A percentile compares a stretch with the other conserved stretches of the same genome.
Conservation (phyloP, 164 flowering plant genomes). For the Vitis rupestris region DNA sequence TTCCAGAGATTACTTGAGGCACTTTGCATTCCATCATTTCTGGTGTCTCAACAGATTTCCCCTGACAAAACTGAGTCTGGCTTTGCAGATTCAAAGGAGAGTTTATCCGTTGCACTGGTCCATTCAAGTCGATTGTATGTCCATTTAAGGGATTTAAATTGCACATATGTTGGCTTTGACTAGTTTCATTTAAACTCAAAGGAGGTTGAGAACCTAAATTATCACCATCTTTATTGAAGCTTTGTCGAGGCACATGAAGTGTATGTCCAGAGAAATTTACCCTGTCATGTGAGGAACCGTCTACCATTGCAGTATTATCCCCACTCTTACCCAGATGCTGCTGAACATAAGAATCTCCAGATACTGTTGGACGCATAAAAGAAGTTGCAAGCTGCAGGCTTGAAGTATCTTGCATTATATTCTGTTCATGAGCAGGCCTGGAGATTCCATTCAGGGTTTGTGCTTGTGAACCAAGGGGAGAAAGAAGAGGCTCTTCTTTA, state of each 20-base stretch:
- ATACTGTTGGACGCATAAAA: slow-evolving; percentile 7
- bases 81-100: slow-evolving; percentile 19
- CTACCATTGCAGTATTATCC: background rate
- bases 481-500: slow-evolving; percentile 23
- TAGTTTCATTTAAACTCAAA: slow-evolving; percentile 10
- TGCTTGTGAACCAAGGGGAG: slow-evolving; percentile 19
- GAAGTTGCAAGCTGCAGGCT: slow-evolving; percentile 14
- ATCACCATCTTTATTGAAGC: slow-evolving; percentile 12
- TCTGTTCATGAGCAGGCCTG: slow-evolving; percentile 12
- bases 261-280: slow-evolving; percentile 11
- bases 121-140: slow-evolving; percentile 17
- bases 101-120: slow-evolving; percentile 7
- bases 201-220: slow-evolving; percentile 8
- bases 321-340: slow-evolving; percentile 13
- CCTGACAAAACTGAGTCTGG: slow-evolving; percentile 12
- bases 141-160: slow-evolving; percentile 7
- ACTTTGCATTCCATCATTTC: slow-evolving; percentile 17
- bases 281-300: slow-evolving; percentile 8
- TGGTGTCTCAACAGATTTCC: slow-evolving; percentile 11
- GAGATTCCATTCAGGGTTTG: slow-evolving; percentile 10
- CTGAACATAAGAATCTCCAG: slow-evolving; percentile 18
- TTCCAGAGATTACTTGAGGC: slow-evolving; percentile 23
- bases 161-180: slow-evolving; percentile 12
- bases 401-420: slow-evolving; percentile 15
- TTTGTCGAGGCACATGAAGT: slow-evolving; percentile 9